A percentile compares a stretch with the other conserved stretches of the same genome.
Evolutionary conservation across 495 filamentous ascomycete genomes (phyloP).

Genomic region (Neurospora sp.): DNA sequence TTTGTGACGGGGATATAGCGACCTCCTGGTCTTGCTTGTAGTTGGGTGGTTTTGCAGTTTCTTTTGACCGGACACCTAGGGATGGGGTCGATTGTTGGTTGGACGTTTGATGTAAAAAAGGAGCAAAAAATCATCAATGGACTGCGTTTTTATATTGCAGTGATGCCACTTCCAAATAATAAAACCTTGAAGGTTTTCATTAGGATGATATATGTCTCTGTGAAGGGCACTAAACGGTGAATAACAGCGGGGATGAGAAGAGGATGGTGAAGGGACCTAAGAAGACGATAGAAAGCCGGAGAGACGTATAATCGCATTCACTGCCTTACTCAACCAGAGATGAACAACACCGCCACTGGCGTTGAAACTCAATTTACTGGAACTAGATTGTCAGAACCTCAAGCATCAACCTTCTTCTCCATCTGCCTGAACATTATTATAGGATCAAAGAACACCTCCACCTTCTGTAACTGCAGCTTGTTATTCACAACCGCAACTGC

Average conservation of each 20-base stretch:
- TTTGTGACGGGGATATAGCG: neutral
- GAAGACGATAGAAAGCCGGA: neutral
- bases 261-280: neutral
- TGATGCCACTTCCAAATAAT: neutral
- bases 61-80: neutral
- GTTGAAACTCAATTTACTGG: neutral
- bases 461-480: constrained; percentile 41
- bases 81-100: neutral
- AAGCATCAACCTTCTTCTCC: constrained; percentile 8
- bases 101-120: neutral
- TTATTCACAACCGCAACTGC: constrained; percentile 52
- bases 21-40: neutral
- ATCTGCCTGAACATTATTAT: constrained; percentile 60
- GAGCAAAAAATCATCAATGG: neutral
- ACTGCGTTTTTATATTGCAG: neutral
- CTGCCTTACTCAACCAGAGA: too few species aligned
- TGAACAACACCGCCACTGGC: too few species aligned
- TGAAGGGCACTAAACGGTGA: neutral
- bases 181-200: neutral
- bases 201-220: too few species aligned
- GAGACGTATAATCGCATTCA: neutral
- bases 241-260: neutral
- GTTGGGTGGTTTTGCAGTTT: neutral
- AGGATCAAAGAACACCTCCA: constrained; percentile 57
- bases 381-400: neutral